A percentile compares a stretch with the other conserved stretches of the same genome.
phyloP scores from a whole-genome alignment of 2,329 filamentous ascomycete species.

The Lasiodiplodia gonubiensis region DNA sequence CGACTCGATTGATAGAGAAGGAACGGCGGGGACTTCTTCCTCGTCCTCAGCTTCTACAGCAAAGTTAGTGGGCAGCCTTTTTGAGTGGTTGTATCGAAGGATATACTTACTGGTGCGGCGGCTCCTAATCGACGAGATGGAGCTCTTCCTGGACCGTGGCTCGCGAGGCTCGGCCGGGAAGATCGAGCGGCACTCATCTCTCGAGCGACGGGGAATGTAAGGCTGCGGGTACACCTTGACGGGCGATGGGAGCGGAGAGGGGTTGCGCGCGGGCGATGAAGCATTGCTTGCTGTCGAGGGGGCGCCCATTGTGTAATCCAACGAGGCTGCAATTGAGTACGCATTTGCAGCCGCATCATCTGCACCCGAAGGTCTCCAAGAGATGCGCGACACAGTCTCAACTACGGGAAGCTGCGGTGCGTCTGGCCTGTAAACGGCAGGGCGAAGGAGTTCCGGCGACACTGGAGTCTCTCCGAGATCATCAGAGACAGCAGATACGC shows the following conservation, averaged over 20 bases:
- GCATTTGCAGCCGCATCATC: constrained; percentile 2
- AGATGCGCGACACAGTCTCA: constrained; percentile 19
- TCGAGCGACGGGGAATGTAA: constrained; percentile 17
- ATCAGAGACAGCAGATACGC: neutral
- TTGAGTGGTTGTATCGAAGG: too few relatives aligned
- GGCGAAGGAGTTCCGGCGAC: constrained; percentile 22
- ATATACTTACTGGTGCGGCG: constrained; percentile 5
- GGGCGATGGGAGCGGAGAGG: constrained; percentile 10
- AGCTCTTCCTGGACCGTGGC: neutral
- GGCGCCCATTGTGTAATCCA: constrained; percentile 22
- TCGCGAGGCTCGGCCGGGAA: constrained; percentile 10
- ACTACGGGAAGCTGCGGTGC: constrained; percentile 21
- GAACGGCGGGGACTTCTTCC: neutral
- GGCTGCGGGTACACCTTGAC: constrained; percentile 1
- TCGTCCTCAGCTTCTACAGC: constrained; percentile 3
- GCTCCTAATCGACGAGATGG: constrained; percentile 11
- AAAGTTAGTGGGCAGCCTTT: neutral
- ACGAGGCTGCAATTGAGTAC: constrained; percentile 12
- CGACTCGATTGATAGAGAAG: neutral
- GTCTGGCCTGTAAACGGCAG: constrained; percentile 7
- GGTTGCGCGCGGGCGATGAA: neutral
- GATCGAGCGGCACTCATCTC: constrained; percentile 8
- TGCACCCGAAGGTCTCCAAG: constrained; percentile 5
- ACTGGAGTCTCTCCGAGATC: neutral
- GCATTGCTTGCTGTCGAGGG: constrained; percentile 1